A percentile compares a stretch with the other conserved stretches of the same genome.
phyloP scores from a whole-genome alignment of 805 yeast species.

The Sugiyamaella marilandica region DNA sequence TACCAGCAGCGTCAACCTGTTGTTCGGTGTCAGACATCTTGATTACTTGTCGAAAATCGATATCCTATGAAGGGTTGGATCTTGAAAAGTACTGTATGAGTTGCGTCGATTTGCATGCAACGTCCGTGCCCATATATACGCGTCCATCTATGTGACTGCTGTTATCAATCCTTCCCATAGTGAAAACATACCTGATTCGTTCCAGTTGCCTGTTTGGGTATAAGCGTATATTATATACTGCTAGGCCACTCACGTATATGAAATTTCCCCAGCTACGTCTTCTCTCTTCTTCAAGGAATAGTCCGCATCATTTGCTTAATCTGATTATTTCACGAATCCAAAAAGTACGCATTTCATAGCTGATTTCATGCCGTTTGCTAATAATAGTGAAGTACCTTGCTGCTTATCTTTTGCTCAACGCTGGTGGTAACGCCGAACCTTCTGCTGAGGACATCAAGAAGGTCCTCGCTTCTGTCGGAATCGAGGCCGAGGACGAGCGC shows the following conservation, averaged over 20 bases:
- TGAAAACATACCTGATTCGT: background rate
- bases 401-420: conserved; percentile 96
- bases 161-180: background rate
- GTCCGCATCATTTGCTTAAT: conserved; percentile 49
- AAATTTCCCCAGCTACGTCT: conserved; percentile 13
- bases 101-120: background rate
- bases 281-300: conserved; percentile 53
- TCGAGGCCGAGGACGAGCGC: conserved; percentile 89
- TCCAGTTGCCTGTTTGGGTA: background rate
- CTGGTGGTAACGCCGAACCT: conserved; percentile 95
- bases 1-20: conserved; percentile 12
- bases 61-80: conserved; percentile 1
- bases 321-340: conserved; percentile 14
- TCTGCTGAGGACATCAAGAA: conserved; percentile 85
- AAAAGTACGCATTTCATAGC: conserved; percentile 18
- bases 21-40: conserved; percentile 25
- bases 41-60: conserved; percentile 3
- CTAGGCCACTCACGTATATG: conserved; percentile 2
- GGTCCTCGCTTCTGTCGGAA: conserved; percentile 91
- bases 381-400: conserved; percentile 92
- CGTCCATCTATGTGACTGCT: background rate
- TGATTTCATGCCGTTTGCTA: background rate
- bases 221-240: background rate
- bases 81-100: background rate
- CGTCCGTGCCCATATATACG: background rate